Evolutionary conservation across 805 yeast genomes (phyloP).

Genomic region (Sporopachydermia lactativora): DNA sequence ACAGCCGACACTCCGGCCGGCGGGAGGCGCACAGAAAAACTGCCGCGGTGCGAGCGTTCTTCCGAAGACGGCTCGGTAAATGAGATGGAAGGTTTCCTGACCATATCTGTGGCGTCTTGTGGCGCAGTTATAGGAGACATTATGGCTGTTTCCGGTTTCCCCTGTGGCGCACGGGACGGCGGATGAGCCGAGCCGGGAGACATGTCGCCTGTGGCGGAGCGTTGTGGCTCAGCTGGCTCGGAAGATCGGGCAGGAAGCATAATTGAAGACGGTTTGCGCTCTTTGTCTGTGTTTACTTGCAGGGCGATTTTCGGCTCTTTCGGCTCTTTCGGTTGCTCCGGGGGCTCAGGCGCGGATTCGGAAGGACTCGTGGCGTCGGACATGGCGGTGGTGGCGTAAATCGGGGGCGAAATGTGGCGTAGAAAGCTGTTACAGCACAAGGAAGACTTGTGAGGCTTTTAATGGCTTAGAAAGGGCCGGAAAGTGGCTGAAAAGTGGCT

Average conservation of each 20-base stretch:
- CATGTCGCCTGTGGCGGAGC: background rate
- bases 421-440: too few relatives aligned
- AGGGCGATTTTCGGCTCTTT: constrained; percentile 10
- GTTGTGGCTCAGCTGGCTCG: background rate
- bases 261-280: background rate
- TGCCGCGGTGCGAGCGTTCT: background rate
- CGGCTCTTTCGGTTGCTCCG: background rate
- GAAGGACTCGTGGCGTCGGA: background rate
- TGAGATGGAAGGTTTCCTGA: background rate
- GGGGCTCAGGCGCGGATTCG: background rate
- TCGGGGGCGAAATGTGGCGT: too few relatives aligned
- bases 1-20: background rate
- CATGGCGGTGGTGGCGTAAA: too few relatives aligned
- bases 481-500: too few relatives aligned
- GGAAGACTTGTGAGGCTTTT: too few relatives aligned
- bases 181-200: background rate
- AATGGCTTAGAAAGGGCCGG: too few relatives aligned
- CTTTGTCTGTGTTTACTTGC: background rate
- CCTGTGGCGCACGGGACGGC: background rate
- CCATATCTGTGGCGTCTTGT: background rate
- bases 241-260: constrained; percentile 2
- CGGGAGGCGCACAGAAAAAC: background rate
- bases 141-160: background rate
- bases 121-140: background rate
- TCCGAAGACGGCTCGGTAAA: background rate